These are phyloP conservation scores for Tephrocybe sp. DNA, from an alignment of 768 basidiomycete species.

Conservation along the genomic window DNA sequence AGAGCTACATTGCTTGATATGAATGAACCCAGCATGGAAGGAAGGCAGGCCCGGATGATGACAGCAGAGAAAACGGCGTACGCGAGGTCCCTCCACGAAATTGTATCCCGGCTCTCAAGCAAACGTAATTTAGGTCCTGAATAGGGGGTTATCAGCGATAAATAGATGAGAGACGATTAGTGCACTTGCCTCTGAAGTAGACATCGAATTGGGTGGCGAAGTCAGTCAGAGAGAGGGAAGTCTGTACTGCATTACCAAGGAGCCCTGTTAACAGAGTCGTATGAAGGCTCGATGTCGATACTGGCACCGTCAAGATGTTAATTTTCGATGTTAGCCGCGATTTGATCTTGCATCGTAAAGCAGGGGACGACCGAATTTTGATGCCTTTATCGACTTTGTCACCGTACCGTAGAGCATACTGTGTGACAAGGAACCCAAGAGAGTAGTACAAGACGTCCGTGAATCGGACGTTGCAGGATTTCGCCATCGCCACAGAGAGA, in stretches of 20 bases:
- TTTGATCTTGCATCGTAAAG: neutral
- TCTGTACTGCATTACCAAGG: neutral
- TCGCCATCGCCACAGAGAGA: neutral
- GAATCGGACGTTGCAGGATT: neutral
- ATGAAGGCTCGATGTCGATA: too few species aligned
- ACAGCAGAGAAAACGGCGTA: constrained; percentile 1
- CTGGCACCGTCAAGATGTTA: neutral
- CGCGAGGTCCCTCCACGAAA: constrained; percentile 4
- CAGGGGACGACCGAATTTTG: neutral
- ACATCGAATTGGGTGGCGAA: neutral
- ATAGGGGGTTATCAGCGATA: too few species aligned
- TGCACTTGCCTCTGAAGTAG: neutral
- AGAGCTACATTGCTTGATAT: neutral
- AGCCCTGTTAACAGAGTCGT: neutral
- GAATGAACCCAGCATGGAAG: neutral
- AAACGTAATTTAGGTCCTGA: neutral
- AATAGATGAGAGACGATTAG: neutral
- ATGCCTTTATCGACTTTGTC: neutral
- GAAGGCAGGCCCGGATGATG: constrained; percentile 2
- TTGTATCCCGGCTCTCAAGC: neutral
- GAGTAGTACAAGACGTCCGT: neutral
- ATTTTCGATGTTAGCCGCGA: neutral
- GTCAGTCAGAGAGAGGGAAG: neutral
- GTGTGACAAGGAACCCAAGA: neutral
- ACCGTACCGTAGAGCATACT: neutral